Conservation (phyloP, 2,329 filamentous ascomycete species). For the Peltaster fructicola region DNA sequence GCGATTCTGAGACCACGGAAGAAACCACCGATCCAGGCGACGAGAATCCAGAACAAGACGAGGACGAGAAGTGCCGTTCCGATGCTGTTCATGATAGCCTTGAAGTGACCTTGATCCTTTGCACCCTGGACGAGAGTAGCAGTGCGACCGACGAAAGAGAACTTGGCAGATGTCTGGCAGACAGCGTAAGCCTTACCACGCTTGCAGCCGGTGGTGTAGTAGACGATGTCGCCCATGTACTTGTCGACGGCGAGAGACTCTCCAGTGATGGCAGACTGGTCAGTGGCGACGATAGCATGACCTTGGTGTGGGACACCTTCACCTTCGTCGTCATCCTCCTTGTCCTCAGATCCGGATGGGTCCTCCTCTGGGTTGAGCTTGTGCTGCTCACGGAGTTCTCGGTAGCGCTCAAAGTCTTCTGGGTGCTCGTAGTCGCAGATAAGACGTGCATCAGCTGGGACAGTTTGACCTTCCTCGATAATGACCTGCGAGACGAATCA, state of each 20-base stretch:
- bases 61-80: conserved; percentile 56
- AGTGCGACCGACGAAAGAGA: conserved; percentile 62
- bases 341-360: conserved; percentile 41
- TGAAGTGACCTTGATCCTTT: conserved; percentile 62
- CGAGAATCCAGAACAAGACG: conserved; percentile 61
- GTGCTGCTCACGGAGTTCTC: conserved; percentile 40
- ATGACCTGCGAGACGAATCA: too few species aligned
- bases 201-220: conserved; percentile 71
- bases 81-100: conserved; percentile 70
- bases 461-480: conserved; percentile 53
- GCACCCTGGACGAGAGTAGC: conserved; percentile 58
- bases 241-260: conserved; percentile 65
- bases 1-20: conserved; percentile 52
- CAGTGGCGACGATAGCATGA: conserved; percentile 50
- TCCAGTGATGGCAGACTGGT: conserved; percentile 68
- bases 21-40: conserved; percentile 63
- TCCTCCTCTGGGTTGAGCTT: conserved; percentile 38
- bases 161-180: conserved; percentile 47
- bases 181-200: conserved; percentile 59
- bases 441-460: conserved; percentile 51
- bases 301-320: conserved; percentile 45
- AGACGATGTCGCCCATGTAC: conserved; percentile 58
- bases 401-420: conserved; percentile 49
- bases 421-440: conserved; percentile 56
- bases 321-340: conserved; percentile 38